Evolutionary conservation across 1,284 basidiomycete genomes (phyloP), one percentile per base, ranked within the genome.

Genomic region (Tremellales sp.): DNA sequence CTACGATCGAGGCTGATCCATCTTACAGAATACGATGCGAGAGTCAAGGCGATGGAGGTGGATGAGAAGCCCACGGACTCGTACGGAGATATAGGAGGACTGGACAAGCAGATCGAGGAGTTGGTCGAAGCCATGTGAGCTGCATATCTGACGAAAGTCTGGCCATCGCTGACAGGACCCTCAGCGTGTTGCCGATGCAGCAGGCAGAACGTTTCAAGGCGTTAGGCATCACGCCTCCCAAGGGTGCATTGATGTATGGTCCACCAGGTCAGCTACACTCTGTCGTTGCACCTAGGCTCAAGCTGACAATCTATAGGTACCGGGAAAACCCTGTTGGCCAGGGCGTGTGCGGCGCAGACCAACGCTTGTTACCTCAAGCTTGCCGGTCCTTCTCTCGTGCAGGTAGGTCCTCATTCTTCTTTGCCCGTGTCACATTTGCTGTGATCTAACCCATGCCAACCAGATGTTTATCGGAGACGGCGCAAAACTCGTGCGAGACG

Each of bases 401-500:
- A 86, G 64, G 74, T 72, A 19, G 40, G 71, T 57, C 8, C 12
- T 29, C 40, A 14, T 25, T 16, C 19, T 24, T 16, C 6, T 8
- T 32, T 6, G n/a, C 3, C 35, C 22, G 36, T 35, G 7, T 16
- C n/a, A n/a, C n/a, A n/a, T n/a, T n/a, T n/a, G 29, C 29, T 31
- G 29, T 10, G 10, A 18, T 10, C 34, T 36, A 16, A 8, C 34
- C 16, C 37, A 25, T 40, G 28, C 39, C 21, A 24, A 34, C 9
- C 57, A 77, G 72, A 87, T 87, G 85, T 87, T 85, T 71, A 86
- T 87, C 59, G 85, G 85, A 69, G 85, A 86, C 66, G 85, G 95
- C 31, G 93, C 94, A 45, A 97, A 97, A 74, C 84, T 97, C 36
- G 95, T 98, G 18, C 85, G 95, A 51, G 94, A 98, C 63, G 79